Evolutionary conservation across 2,329 filamentous ascomycete genomes (phyloP).

Genomic region (Aureobasidium subglaciale): DNA sequence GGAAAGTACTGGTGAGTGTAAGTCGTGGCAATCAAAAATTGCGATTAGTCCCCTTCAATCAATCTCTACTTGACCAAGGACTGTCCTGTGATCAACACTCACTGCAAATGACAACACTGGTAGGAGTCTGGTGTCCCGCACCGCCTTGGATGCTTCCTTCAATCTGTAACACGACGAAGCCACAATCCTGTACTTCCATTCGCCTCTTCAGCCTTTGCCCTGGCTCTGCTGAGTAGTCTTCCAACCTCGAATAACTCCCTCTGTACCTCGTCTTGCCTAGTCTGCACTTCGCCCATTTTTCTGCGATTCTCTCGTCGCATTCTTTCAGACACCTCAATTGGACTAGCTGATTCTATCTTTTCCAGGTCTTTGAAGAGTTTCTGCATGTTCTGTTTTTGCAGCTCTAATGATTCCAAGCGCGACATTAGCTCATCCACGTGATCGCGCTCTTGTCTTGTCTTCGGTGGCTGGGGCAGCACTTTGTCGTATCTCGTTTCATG

Average conservation of each 20-base stretch:
- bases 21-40: no score
- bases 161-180: slow-evolving; percentile 66
- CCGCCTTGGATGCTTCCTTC: no score
- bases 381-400: slow-evolving; percentile 64
- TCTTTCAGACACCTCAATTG: slow-evolving; percentile 56
- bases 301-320: slow-evolving; percentile 49
- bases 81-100: no score
- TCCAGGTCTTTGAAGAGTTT: slow-evolving; percentile 70
- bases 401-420: slow-evolving; percentile 56
- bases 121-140: no score
- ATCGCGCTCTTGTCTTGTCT: slow-evolving; percentile 17
- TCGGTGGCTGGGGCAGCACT: slow-evolving; percentile 7
- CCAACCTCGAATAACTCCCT: slow-evolving; percentile 74
- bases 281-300: slow-evolving; percentile 59
- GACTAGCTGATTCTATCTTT: slow-evolving; percentile 62
- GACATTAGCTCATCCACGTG: slow-evolving; percentile 62
- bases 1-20: no score
- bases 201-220: slow-evolving; percentile 59
- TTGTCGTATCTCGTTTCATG: slow-evolving; percentile 23
- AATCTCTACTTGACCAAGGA: no score
- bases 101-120: no score
- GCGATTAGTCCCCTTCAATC: no score
- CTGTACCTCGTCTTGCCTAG: slow-evolving; percentile 65
- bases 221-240: slow-evolving; percentile 67
- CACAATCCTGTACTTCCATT: slow-evolving; percentile 60